phyloP scores from a whole-genome alignment of 352 stramenopile genomes.

The Phytophthora niederhauseri region DNA sequence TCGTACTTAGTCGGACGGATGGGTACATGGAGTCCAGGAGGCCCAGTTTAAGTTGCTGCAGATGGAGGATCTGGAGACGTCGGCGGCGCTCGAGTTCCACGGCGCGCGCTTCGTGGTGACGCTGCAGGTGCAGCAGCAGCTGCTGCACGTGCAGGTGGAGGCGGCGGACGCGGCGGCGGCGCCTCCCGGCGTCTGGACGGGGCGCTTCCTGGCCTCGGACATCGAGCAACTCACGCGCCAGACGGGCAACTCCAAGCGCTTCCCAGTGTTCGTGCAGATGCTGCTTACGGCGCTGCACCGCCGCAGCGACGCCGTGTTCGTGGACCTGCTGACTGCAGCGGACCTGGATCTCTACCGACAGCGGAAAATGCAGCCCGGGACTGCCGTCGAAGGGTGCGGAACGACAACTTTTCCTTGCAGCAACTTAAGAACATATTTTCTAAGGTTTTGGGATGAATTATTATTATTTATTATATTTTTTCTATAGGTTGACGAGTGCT shows the following conservation, averaged over 20 bases:
- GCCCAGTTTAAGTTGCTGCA: slow-evolving; percentile 18
- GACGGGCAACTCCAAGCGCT: slow-evolving; percentile 95
- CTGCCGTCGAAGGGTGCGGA: slow-evolving; percentile 15
- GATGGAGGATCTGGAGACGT: slow-evolving; percentile 72
- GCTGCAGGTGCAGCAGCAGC: slow-evolving; percentile 57
- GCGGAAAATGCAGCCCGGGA: slow-evolving; percentile 53
- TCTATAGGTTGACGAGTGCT: slow-evolving; percentile 13
- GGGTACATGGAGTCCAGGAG: not conserved
- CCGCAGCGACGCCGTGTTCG: slow-evolving; percentile 86
- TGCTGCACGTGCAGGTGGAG: slow-evolving; percentile 76
- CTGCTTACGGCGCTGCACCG: slow-evolving; percentile 79
- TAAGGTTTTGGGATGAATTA: slow-evolving; percentile 1
- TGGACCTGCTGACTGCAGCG: slow-evolving; percentile 91
- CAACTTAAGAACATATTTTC: slow-evolving; percentile 12
- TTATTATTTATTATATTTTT: slow-evolving; percentile 13
- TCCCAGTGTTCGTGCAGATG: slow-evolving; percentile 94
- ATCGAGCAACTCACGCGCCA: slow-evolving; percentile 94
- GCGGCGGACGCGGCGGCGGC: slow-evolving; percentile 10
- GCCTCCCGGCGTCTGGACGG: slow-evolving; percentile 53
- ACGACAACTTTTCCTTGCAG: slow-evolving; percentile 1
- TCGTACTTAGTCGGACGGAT: not conserved
- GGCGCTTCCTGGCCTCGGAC: slow-evolving; percentile 67
- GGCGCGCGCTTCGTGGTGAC: slow-evolving; percentile 79
- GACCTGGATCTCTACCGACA: slow-evolving; percentile 88
- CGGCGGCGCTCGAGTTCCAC: slow-evolving; percentile 68